phyloP scores from a whole-genome alignment of 2,329 filamentous ascomycete genomes.

The Ceratocystiopsis brevicomis region DNA sequence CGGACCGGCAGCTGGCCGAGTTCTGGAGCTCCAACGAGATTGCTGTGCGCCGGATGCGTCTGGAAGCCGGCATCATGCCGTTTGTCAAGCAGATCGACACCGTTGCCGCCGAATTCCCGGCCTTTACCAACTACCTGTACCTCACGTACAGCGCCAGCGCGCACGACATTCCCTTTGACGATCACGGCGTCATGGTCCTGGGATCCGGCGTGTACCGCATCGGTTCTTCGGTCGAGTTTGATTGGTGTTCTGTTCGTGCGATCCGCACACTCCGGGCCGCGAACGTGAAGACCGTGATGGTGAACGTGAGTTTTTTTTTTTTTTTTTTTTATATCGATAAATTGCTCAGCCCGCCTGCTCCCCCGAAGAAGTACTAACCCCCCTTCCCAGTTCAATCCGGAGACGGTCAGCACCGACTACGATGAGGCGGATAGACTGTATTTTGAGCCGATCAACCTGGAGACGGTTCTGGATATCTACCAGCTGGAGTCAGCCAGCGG shows the following conservation, averaged over 20 bases:
- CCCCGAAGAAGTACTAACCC: too few relatives aligned
- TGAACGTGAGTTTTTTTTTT: slow-evolving; percentile 33
- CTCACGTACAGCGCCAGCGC: slow-evolving; percentile 85
- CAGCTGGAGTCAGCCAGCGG: slow-evolving; percentile 66
- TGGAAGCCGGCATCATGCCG: slow-evolving; percentile 73
- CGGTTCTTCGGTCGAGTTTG: slow-evolving; percentile 93
- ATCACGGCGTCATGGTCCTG: slow-evolving; percentile 88
- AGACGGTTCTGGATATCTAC: slow-evolving; percentile 87
- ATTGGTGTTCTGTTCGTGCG: slow-evolving; percentile 93
- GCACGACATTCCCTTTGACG: slow-evolving; percentile 66
- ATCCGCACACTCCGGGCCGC: slow-evolving; percentile 74
- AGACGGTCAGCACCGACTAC: slow-evolving; percentile 79
- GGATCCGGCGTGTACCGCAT: slow-evolving; percentile 95
- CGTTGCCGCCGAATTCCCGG: slow-evolving; percentile 89
- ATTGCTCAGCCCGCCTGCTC: too few relatives aligned
- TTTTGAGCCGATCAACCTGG: slow-evolving; percentile 85
- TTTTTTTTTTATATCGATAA: neutral
- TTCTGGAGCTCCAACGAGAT: slow-evolving; percentile 93
- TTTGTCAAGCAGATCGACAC: slow-evolving; percentile 98
- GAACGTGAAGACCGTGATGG: slow-evolving; percentile 89
- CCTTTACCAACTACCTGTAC: slow-evolving; percentile 89
- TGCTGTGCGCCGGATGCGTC: slow-evolving; percentile 62
- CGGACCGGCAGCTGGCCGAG: slow-evolving; percentile 77
- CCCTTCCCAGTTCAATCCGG: slow-evolving; percentile 56
- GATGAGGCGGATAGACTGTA: slow-evolving; percentile 89